phyloP scores from a whole-genome alignment of 1,139 yeast genomes.

The Protomyces pachydermus region DNA sequence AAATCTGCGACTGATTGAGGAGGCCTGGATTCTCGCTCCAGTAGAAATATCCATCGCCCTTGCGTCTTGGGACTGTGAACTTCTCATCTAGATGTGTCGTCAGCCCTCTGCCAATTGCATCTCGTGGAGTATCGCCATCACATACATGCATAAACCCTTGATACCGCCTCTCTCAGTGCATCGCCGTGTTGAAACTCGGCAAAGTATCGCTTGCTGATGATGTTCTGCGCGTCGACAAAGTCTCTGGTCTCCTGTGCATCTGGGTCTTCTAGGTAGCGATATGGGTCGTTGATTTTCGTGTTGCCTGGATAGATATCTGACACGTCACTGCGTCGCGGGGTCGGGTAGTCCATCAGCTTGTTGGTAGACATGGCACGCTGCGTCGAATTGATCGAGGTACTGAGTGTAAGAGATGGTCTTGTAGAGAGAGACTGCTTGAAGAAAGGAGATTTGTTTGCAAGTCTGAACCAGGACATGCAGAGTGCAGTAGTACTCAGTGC shows the following conservation, averaged over 20 bases:
- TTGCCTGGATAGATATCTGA: conserved; percentile 20
- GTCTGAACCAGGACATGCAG: no score
- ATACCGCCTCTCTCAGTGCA: neutral
- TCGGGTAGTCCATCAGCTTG: conserved; percentile 1
- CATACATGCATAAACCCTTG: conserved; percentile 2
- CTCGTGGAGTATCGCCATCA: neutral
- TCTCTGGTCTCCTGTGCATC: conserved; percentile 19
- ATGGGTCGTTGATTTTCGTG: conserved; percentile 19
- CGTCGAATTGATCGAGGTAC: no score
- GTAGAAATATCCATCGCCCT: conserved; percentile 16
- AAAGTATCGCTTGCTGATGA: conserved; percentile 1
- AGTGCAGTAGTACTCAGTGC: no score
- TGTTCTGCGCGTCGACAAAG: conserved; percentile 24
- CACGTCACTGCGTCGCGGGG: conserved; percentile 8
- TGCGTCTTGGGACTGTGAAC: conserved; percentile 11
- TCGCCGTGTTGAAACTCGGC: neutral
- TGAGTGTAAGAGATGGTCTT: no score
- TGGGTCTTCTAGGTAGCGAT: conserved; percentile 21
- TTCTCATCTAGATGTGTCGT: neutral
- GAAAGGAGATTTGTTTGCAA: no score
- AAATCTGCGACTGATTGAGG: conserved; percentile 21
- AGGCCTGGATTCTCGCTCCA: conserved; percentile 22
- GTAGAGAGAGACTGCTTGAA: no score
- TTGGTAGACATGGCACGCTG: neutral
- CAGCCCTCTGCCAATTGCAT: neutral